Evolutionary conservation across 257 asterid genomes (phyloP).

Genomic region (Agastache rugosa): DNA sequence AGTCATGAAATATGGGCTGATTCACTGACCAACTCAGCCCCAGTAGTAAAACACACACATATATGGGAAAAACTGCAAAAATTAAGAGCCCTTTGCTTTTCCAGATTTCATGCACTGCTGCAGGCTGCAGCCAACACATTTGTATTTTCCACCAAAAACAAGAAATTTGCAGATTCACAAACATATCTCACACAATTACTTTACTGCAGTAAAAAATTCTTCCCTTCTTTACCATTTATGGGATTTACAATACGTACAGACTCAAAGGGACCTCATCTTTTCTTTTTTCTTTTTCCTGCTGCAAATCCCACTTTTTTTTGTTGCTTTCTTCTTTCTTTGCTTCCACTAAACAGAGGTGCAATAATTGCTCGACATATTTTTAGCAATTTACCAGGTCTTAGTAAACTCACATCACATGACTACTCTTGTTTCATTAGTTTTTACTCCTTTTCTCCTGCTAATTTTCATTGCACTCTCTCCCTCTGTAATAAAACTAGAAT

Average conservation of each 20-base stretch:
- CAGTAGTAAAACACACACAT: slow-evolving; percentile 14
- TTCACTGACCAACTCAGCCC: slow-evolving; percentile 42
- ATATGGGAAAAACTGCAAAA: background rate
- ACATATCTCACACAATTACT: slow-evolving; percentile 17
- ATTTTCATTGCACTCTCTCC: background rate
- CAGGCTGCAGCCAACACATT: slow-evolving; percentile 17
- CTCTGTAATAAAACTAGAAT: background rate
- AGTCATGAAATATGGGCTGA: slow-evolving; percentile 43
- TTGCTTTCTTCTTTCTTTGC: slow-evolving; percentile 22
- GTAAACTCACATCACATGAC: slow-evolving; percentile 28
- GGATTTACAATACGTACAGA: slow-evolving; percentile 40
- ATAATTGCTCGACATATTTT: slow-evolving; percentile 37
- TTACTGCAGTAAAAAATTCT: slow-evolving; percentile 24
- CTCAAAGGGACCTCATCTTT: slow-evolving; percentile 13
- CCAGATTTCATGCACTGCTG: background rate
- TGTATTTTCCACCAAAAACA: slow-evolving; percentile 26
- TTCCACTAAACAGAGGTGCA: slow-evolving; percentile 33
- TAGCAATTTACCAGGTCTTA: slow-evolving; percentile 35
- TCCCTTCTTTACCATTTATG: slow-evolving; percentile 37
- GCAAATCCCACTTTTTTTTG: slow-evolving; percentile 37
- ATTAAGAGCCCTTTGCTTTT: slow-evolving; percentile 12
- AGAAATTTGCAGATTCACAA: slow-evolving; percentile 6
- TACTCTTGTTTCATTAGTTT: slow-evolving; percentile 18
- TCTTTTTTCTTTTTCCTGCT: background rate
- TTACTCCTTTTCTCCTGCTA: slow-evolving; percentile 4